phyloP scores from a whole-genome alignment of 2,329 filamentous ascomycete species.

The Bipolaris cookei region DNA sequence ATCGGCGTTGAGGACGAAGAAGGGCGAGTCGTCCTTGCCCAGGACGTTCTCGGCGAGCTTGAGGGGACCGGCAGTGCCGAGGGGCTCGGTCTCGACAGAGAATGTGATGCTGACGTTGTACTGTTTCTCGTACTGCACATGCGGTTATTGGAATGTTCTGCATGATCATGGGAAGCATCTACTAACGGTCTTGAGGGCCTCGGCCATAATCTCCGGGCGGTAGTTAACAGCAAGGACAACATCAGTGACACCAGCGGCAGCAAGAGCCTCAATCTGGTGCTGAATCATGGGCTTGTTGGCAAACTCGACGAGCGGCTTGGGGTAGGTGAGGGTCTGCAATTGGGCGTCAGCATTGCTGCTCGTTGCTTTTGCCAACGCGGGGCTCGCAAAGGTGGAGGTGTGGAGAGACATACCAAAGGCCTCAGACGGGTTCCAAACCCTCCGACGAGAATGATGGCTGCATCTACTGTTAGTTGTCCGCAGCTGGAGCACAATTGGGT shows the following conservation, averaged over 20 bases:
- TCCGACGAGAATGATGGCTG: slow-evolving; percentile 97
- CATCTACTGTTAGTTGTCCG: slow-evolving; percentile 16
- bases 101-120: slow-evolving; percentile 97
- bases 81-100: slow-evolving; percentile 93
- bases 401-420: slow-evolving; percentile 71
- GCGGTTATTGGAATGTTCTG: slow-evolving; percentile 19
- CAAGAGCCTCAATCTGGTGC: slow-evolving; percentile 95
- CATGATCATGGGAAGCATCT: slow-evolving; percentile 3
- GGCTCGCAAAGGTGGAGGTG: slow-evolving; percentile 20
- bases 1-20: slow-evolving; percentile 98
- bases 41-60: slow-evolving; percentile 94
- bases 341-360: slow-evolving; percentile 29
- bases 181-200: slow-evolving; percentile 83
- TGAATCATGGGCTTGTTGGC: slow-evolving; percentile 99
- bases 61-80: slow-evolving; percentile 92
- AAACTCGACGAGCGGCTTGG: slow-evolving; percentile 97
- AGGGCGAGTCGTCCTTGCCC: slow-evolving; percentile 89
- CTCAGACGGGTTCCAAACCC: slow-evolving; percentile 98
- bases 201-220: slow-evolving; percentile 96
- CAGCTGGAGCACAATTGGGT: slow-evolving; percentile 10
- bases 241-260: slow-evolving; percentile 91
- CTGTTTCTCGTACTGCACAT: slow-evolving; percentile 77
- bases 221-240: slow-evolving; percentile 99
- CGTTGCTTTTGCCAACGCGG: slow-evolving; percentile 22
- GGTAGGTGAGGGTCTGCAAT: slow-evolving; percentile 86